Evolutionary conservation across 345 rosid species (phyloP).

Genomic region (Streptanthus diversifolius): DNA sequence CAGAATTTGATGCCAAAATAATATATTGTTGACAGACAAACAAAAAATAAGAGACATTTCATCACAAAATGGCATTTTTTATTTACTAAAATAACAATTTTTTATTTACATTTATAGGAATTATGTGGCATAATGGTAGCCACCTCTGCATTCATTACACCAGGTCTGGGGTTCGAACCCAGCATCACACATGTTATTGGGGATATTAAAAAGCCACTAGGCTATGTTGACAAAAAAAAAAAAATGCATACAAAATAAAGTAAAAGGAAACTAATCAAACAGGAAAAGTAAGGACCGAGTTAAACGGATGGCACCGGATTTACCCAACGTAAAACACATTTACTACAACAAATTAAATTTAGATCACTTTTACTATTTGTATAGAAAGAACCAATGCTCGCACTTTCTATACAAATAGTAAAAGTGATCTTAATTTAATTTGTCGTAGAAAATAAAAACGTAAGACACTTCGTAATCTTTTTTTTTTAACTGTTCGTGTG

Average conservation of each 20-base stretch:
- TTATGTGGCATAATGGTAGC: too few relatives aligned
- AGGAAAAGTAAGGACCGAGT: neutral
- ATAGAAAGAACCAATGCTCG: too few relatives aligned
- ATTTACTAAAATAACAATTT: too few relatives aligned
- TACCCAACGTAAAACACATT: slow-evolving; percentile 1
- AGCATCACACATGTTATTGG: too few relatives aligned
- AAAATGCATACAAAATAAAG: neutral
- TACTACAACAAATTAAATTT: neutral
- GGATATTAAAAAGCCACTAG: too few relatives aligned
- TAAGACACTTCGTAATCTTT: neutral
- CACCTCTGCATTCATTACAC: too few relatives aligned
- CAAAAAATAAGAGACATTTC: neutral
- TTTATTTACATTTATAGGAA: too few relatives aligned
- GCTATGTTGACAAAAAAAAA: neutral
- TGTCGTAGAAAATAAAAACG: neutral
- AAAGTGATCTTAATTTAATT: neutral
- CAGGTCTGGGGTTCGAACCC: too few relatives aligned
- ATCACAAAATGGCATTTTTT: neutral
- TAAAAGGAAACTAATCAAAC: neutral
- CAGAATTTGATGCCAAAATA: neutral
- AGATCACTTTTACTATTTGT: neutral
- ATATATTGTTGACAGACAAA: neutral
- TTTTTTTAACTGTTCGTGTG: neutral
- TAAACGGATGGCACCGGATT: neutral
- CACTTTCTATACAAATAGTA: neutral